A percentile compares a stretch with the other conserved stretches of the same genome.
phyloP scores from a whole-genome alignment of 768 basidiomycete species.

The Mycena olivaceomarginata region DNA sequence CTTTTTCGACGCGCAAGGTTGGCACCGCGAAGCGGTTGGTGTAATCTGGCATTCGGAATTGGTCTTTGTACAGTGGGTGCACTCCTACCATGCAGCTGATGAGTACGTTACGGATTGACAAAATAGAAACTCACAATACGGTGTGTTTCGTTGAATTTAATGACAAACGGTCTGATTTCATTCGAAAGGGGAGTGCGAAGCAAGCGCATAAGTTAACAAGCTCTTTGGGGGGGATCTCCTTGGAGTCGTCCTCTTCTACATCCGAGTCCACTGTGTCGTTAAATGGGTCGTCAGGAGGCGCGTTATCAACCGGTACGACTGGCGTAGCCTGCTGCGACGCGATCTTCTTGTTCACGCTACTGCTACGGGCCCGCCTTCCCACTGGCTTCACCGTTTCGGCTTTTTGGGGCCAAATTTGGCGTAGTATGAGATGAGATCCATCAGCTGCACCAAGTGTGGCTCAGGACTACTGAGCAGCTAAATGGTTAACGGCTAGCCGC shows the following conservation, averaged over 20 bases:
- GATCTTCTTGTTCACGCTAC: not conserved
- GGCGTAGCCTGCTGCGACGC: too few relatives aligned
- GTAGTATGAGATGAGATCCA: conserved; percentile 34
- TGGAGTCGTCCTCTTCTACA: conserved; percentile 31
- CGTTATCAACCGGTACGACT: not conserved
- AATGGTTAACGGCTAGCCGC: too few relatives aligned
- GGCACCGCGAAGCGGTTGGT: not conserved
- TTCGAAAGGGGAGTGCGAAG: not conserved
- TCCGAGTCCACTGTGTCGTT: conserved; percentile 17
- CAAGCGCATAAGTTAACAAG: conserved; percentile 2
- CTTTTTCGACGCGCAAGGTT: not conserved
- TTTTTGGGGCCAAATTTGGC: conserved; percentile 24
- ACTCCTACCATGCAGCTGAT: conserved; percentile 13
- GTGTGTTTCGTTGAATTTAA: conserved; percentile 24
- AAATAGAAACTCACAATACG: conserved; percentile 11
- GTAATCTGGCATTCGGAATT: conserved; percentile 22
- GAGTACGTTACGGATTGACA: too few relatives aligned
- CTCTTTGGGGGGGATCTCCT: conserved; percentile 8
- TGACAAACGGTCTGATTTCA: not conserved
- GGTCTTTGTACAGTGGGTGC: not conserved
- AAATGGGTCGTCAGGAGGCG: not conserved
- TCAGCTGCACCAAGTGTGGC: not conserved
- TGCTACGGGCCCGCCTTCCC: not conserved
- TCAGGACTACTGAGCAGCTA: not conserved
- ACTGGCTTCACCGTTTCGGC: not conserved